Percentiles rank a stretch among this genome's conserved stretches.
Evolutionary conservation across 345 rosid species (phyloP).

Genomic region (Balakata baccata): DNA sequence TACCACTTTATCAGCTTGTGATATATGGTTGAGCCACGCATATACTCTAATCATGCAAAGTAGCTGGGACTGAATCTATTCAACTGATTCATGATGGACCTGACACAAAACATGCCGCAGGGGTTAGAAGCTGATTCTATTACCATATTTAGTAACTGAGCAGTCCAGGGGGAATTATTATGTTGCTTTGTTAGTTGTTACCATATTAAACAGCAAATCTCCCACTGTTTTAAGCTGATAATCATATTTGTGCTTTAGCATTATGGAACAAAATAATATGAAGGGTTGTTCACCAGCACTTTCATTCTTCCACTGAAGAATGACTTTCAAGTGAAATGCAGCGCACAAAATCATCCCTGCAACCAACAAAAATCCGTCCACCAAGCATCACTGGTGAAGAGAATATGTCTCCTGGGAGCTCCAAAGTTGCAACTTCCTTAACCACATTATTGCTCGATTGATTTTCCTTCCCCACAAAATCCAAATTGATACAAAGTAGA

Average conservation of each 20-base stretch:
- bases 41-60: background rate
- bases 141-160: background rate
- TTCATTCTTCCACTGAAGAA: constrained; percentile 2
- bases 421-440: constrained; percentile 49
- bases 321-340: constrained; percentile 36
- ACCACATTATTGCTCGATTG: constrained; percentile 33
- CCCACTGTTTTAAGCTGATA: background rate
- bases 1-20: background rate
- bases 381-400: constrained; percentile 93
- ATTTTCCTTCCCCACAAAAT: constrained; percentile 22
- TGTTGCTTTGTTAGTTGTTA: background rate
- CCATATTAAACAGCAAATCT: background rate
- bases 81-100: background rate
- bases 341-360: constrained; percentile 74
- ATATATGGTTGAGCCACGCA: background rate
- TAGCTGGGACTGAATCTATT: background rate
- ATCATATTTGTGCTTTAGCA: background rate
- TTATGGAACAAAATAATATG: background rate
- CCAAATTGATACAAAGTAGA: constrained; percentile 45
- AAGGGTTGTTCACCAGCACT: background rate
- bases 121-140: background rate
- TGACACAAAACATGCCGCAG: background rate
- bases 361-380: constrained; percentile 84
- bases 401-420: constrained; percentile 67
- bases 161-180: background rate